Conservation (phyloP, 305 asterid species). For the Plantago rigida region DNA sequence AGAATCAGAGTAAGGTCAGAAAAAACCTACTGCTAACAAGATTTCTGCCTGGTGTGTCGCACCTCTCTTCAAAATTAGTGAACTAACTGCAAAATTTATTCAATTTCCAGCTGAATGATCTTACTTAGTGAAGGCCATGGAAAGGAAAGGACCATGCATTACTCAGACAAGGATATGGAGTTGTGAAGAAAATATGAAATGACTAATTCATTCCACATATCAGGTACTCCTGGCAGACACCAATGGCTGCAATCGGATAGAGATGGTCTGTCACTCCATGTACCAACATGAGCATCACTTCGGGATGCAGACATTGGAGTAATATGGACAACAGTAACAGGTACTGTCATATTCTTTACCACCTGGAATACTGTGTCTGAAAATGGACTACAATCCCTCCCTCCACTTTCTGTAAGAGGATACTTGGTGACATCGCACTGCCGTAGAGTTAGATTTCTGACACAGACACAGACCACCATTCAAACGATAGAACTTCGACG, state of each 20-base stretch:
- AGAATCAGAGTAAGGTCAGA: too few relatives aligned
- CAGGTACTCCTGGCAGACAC: conserved; percentile 10
- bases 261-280: conserved; percentile 7
- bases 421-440: conserved; percentile 5
- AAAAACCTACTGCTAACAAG: too few relatives aligned
- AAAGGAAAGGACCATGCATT: too few relatives aligned
- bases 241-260: conserved; percentile 10
- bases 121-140: too few relatives aligned
- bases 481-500: too few relatives aligned
- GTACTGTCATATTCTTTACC: not conserved
- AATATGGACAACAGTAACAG: conserved; percentile 1
- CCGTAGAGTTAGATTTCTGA: not conserved
- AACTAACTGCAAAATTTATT: too few relatives aligned
- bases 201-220: conserved; percentile 9
- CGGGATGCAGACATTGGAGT: conserved; percentile 3
- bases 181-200: not conserved
- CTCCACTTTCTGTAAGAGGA: not conserved
- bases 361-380: not conserved
- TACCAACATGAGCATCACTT: conserved; percentile 13
- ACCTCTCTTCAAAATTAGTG: too few relatives aligned
- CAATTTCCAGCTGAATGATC: too few relatives aligned
- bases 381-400: not conserved
- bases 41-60: too few relatives aligned
- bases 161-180: too few relatives aligned
- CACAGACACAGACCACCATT: too few relatives aligned